Conservation (phyloP, 768 basidiomycete genomes). For the Boletus coccyginus region DNA sequence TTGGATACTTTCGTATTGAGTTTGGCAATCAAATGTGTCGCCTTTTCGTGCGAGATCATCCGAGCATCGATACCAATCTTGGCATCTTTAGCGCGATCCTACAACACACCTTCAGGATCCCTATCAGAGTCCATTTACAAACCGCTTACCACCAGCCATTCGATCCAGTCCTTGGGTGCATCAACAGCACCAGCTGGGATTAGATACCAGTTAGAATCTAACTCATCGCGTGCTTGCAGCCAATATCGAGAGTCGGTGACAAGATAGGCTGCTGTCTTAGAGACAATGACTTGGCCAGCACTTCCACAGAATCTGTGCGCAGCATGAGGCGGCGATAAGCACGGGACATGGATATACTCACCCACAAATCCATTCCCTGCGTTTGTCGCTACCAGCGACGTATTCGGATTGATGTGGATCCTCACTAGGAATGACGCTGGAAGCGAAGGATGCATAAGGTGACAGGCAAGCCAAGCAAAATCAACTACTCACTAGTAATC, state of each 20-base stretch:
- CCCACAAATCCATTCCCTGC: conserved; percentile 77
- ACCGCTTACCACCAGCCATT: conserved; percentile 63
- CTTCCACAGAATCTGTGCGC: conserved; percentile 57
- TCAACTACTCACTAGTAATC: conserved; percentile 67
- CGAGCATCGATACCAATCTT: conserved; percentile 83
- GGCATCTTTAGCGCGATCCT: conserved; percentile 40
- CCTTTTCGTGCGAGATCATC: conserved; percentile 75
- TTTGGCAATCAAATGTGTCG: conserved; percentile 54
- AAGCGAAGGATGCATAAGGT: conserved; percentile 7
- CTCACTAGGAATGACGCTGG: conserved; percentile 73
- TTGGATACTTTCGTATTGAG: conserved; percentile 55
- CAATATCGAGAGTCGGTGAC: conserved; percentile 83
- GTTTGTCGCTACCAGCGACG: conserved; percentile 70
- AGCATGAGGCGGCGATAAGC: conserved; percentile 14
- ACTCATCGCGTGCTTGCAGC: conserved; percentile 67
- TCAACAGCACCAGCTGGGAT: conserved; percentile 52
- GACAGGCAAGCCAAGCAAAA: background rate
- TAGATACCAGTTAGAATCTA: conserved; percentile 73
- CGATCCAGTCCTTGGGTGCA: conserved; percentile 71
- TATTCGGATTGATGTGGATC: conserved; percentile 87
- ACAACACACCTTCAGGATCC: conserved; percentile 12
- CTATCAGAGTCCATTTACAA: background rate
- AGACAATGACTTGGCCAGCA: conserved; percentile 70
- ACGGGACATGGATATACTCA: conserved; percentile 38
- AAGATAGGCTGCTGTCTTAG: conserved; percentile 64